A percentile compares a stretch with the other conserved stretches of the same genome.
phyloP scores from a whole-genome alignment of 129 eudicot species.

The Flaveria robusta region DNA sequence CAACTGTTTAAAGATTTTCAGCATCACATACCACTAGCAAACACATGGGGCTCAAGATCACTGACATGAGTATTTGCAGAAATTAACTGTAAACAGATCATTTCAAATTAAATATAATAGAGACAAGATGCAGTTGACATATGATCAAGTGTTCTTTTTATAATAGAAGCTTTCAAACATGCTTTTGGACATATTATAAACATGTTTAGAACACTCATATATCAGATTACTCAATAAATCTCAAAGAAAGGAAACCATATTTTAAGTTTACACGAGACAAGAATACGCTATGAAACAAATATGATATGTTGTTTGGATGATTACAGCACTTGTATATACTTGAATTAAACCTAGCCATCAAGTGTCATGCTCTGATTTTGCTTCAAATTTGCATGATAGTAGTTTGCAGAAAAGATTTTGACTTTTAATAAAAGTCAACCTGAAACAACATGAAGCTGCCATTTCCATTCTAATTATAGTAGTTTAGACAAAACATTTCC shows the following conservation, averaged over 20 bases:
- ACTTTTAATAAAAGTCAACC: constrained; percentile 11
- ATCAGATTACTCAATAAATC: neutral
- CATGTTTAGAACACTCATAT: too few species aligned
- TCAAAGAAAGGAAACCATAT: neutral
- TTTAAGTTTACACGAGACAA: too few species aligned
- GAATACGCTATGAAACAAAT: neutral
- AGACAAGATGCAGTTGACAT: constrained; percentile 27
- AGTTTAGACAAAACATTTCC: neutral
- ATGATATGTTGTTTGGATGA: neutral
- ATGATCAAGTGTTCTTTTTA: neutral
- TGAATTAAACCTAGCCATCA: neutral
- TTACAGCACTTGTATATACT: neutral
- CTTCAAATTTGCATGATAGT: too few species aligned
- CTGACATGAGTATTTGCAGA: constrained; percentile 27
- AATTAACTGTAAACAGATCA: constrained; percentile 24
- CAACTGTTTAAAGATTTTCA: constrained; percentile 11
- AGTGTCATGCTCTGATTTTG: neutral
- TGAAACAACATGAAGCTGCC: constrained; percentile 25
- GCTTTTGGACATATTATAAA: too few species aligned
- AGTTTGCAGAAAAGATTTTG: neutral
- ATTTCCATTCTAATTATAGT: constrained; percentile 11
- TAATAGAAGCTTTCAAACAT: too few species aligned
- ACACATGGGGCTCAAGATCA: constrained; percentile 29
- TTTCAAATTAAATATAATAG: constrained; percentile 6
- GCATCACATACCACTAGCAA: constrained; percentile 20